Evolutionary conservation across 2,329 filamentous ascomycete species (phyloP), one percentile per base, ranked within the genome.

Genomic region (Dactylonectria macrodidyma): DNA sequence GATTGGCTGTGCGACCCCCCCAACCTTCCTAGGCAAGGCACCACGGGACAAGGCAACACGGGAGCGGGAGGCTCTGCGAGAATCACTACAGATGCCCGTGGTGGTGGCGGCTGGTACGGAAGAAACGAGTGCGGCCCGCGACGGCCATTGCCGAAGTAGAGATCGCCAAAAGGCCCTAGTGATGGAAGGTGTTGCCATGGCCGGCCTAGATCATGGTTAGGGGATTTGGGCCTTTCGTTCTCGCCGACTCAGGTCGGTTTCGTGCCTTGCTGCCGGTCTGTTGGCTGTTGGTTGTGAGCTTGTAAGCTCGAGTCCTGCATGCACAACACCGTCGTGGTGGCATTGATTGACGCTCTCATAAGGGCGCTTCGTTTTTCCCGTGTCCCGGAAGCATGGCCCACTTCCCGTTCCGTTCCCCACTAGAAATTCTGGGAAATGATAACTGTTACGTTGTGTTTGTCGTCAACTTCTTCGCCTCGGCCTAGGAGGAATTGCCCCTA

Each of bases 1-100:
- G 73, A 73, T 69, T 71, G 70, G 71, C 62, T 67, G 65, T 33
- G 61, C 61, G 52, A 55, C 57, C n/a, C 48, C 38, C 51, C 26
- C 26, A 30, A 30, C 26, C 26, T 7, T 7, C 26, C 26, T 4
- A 7, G 34, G 36, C 16, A 36, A 36, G 50, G 48, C 24, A 30
- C 38, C 46, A 51, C 22, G 48, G 22, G 22, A 30, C 16, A 36
- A 36, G 50, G 48, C 24, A 30, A 26, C 46, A 51, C 22, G 48
- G 22, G 22, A 30, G 48, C 26, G 34, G 22, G 22, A 30, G 48
- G 44, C 30, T n/a, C 7, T 22, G 38, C 50, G 50, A 34, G 34
- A 52, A 38, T 44, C 36, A 36, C 38, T 11, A 36, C 58, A 57
- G 24, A 26, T 47, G 36, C 57, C 19, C 19, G 19, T 46, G 50